phyloP scores from a whole-genome alignment of 192 early-diverging fungal genomes.

The Coemansia sp. region DNA sequence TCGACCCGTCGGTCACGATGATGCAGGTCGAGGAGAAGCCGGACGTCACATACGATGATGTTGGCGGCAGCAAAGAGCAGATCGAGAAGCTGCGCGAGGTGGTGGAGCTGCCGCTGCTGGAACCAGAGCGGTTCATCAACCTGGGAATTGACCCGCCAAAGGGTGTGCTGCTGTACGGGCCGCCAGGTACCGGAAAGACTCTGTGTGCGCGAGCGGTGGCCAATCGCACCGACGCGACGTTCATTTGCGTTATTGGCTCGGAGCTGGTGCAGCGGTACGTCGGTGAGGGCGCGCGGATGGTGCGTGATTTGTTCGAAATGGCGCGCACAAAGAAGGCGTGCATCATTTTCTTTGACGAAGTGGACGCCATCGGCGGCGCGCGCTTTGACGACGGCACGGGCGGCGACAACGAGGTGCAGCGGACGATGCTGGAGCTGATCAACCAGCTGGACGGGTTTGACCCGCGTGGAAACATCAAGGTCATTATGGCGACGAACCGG shows the following conservation, averaged over 20 bases:
- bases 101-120: slow-evolving; percentile 92
- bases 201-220: slow-evolving; percentile 97
- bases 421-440: slow-evolving; percentile 99
- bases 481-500: slow-evolving; percentile 98
- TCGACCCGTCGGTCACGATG: slow-evolving; percentile 98
- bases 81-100: slow-evolving; percentile 99
- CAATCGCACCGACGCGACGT: slow-evolving; percentile 98
- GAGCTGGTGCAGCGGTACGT: slow-evolving; percentile 99
- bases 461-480: slow-evolving; percentile 99
- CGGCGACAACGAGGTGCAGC: slow-evolving; percentile 99
- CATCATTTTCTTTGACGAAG: slow-evolving; percentile 99
- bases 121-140: slow-evolving; percentile 95
- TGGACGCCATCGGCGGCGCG: slow-evolving; percentile 98
- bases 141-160: slow-evolving; percentile 99
- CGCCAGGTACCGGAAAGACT: slow-evolving; percentile 96
- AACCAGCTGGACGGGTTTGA: slow-evolving; percentile 99
- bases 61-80: slow-evolving; percentile 99
- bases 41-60: slow-evolving; percentile 98
- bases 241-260: slow-evolving; percentile 99
- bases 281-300: slow-evolving; percentile 99
- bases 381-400: slow-evolving; percentile 98
- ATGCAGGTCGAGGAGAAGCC: slow-evolving; percentile 99
- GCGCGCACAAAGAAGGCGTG: slow-evolving; percentile 99
- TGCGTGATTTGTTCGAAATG: slow-evolving; percentile 99
- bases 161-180: slow-evolving; percentile 96